These are phyloP conservation scores for Marsdenia floribunda DNA, from an alignment of 257 asterid species.

Conservation along the genomic window DNA sequence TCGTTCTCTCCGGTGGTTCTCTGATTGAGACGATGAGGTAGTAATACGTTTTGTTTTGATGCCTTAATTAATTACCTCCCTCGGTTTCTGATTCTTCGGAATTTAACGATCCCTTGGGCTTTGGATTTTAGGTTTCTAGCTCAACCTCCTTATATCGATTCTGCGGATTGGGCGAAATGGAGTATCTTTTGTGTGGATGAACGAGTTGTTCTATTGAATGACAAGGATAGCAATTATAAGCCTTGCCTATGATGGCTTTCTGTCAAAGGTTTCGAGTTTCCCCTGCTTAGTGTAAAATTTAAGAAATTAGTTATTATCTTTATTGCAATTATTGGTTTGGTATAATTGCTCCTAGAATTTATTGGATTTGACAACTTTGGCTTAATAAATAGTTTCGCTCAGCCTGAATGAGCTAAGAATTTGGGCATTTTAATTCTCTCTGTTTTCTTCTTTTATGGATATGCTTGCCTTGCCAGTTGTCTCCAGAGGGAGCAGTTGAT, in stretches of 20 bases:
- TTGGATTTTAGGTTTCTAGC: conserved; percentile 47
- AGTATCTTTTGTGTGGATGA: conserved; percentile 84
- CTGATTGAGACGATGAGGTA: conserved; percentile 68
- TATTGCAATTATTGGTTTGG: too few relatives aligned
- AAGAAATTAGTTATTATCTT: not conserved
- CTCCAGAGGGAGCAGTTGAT: conserved; percentile 62
- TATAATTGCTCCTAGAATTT: not conserved
- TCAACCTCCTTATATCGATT: conserved; percentile 49
- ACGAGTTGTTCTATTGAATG: conserved; percentile 71
- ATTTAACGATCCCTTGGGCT: not conserved
- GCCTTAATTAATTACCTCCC: not conserved
- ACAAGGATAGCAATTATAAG: conserved; percentile 66
- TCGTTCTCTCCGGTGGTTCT: conserved; percentile 74
- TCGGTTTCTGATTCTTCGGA: not conserved
- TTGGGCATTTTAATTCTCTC: not conserved
- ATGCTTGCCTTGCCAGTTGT: not conserved
- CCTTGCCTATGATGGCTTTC: conserved; percentile 63
- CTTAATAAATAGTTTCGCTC: not conserved
- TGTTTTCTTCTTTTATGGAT: not conserved
- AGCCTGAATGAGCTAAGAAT: not conserved
- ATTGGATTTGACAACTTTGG: not conserved
- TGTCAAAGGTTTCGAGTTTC: conserved; percentile 49
- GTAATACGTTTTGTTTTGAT: not conserved
- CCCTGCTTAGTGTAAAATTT: not conserved
- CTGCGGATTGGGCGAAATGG: conserved; percentile 87